Percentiles rank a stretch among this genome's conserved stretches.
These are phyloP conservation scores for Gossypium longicalyx DNA, from an alignment of 345 rosid genomes.

Conservation along the genomic window DNA sequence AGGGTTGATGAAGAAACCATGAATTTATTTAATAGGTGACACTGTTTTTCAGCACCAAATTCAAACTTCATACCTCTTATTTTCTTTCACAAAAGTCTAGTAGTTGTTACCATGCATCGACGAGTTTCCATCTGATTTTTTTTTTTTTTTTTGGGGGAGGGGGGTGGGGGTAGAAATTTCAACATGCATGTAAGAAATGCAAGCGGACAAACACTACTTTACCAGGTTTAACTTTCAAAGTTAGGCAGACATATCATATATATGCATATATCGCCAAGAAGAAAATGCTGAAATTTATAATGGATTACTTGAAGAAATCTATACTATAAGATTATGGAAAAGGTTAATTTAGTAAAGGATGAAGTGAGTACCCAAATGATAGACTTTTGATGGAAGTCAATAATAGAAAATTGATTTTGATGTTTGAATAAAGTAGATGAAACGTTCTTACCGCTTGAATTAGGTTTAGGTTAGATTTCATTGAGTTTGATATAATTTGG, in stretches of 20 bases:
- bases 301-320: background rate
- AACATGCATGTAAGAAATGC: background rate
- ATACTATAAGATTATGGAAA: background rate
- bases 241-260: background rate
- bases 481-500: too few species aligned
- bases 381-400: background rate
- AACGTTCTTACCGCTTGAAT: background rate
- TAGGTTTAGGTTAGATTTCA: background rate
- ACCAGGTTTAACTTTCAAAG: background rate
- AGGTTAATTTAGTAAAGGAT: background rate
- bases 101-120: background rate
- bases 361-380: background rate
- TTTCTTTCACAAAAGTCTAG: background rate
- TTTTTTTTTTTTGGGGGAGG: background rate
- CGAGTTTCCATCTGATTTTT: background rate
- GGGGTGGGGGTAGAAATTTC: background rate
- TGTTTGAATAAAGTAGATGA: slow-evolving; percentile 4
- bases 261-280: background rate
- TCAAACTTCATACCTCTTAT: background rate
- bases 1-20: background rate
- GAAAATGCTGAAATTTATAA: background rate
- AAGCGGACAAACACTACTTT: background rate
- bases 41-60: background rate
- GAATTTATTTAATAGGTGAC: background rate
- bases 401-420: background rate